Evolutionary conservation across 1,284 basidiomycete species (phyloP).

Genomic region (Psilocybe mexicana): DNA sequence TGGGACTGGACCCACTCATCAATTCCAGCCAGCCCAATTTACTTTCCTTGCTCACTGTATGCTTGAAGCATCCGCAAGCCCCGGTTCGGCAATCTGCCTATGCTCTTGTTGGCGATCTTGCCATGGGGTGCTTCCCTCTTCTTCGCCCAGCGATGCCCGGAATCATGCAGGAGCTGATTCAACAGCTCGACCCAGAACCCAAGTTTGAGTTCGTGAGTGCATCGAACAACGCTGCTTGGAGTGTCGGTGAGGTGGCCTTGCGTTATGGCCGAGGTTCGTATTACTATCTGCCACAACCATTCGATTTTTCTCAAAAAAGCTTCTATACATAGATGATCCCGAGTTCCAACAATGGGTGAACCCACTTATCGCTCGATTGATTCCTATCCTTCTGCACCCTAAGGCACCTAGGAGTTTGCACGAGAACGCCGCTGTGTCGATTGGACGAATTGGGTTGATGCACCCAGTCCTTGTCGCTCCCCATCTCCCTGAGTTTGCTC

Average conservation of each 20-base stretch:
- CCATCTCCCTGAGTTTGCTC: conserved; percentile 87
- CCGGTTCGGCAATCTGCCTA: conserved; percentile 96
- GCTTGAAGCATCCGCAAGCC: conserved; percentile 92
- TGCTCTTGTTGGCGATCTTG: conserved; percentile 95
- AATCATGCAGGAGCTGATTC: conserved; percentile 89
- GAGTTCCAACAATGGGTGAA: conserved; percentile 90
- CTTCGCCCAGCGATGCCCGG: conserved; percentile 83
- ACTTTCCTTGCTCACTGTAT: conserved; percentile 78
- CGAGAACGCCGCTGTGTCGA: conserved; percentile 99
- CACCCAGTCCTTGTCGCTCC: conserved; percentile 89
- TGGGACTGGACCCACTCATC: conserved; percentile 74
- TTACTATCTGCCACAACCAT: conserved; percentile 1
- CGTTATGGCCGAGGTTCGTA: conserved; percentile 75
- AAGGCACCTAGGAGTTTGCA: conserved; percentile 93
- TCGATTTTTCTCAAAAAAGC: neutral
- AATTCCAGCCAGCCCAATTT: conserved; percentile 71
- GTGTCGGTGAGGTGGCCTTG: conserved; percentile 94
- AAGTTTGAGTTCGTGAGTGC: conserved; percentile 93
- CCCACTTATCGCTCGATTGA: conserved; percentile 83
- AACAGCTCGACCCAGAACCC: conserved; percentile 89
- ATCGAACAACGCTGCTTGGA: conserved; percentile 99
- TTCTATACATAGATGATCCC: conserved; percentile 54
- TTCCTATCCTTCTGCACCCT: conserved; percentile 90
- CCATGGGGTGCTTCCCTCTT: conserved; percentile 91
- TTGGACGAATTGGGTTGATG: conserved; percentile 93